Evolutionary conservation across 2,329 filamentous ascomycete species (phyloP).

Genomic region (Tolypocladium album): DNA sequence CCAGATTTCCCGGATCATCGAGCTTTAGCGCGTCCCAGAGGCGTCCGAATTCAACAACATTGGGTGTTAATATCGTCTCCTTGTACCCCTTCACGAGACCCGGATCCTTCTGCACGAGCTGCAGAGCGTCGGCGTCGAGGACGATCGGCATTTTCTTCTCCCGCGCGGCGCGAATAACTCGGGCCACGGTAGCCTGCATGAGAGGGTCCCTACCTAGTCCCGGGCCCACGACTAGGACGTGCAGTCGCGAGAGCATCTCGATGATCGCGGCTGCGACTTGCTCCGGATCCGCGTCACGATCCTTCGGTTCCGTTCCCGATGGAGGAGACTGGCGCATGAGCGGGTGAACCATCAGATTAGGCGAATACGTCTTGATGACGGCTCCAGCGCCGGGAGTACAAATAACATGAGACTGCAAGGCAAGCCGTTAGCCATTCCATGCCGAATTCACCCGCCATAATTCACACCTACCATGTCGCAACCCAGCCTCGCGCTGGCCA

Average conservation of each 20-base stretch:
- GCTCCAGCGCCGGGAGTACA: constrained; percentile 79
- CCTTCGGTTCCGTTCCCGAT: constrained; percentile 14
- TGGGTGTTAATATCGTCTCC: constrained; percentile 83
- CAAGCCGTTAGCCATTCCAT: neutral
- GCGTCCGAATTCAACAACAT: constrained; percentile 83
- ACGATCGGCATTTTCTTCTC: constrained; percentile 67
- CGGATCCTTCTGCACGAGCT: constrained; percentile 64
- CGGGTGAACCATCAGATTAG: constrained; percentile 97
- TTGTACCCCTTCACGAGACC: constrained; percentile 70
- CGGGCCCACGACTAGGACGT: constrained; percentile 87
- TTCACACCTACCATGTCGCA: constrained; percentile 65
- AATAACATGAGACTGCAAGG: constrained; percentile 71
- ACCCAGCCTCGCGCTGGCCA: constrained; percentile 84
- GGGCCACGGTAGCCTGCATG: constrained; percentile 78
- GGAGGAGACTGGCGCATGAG: constrained; percentile 67
- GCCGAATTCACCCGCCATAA: neutral
- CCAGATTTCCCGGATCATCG: constrained; percentile 32
- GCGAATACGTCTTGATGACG: constrained; percentile 96
- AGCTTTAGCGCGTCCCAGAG: constrained; percentile 67
- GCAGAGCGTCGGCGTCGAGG: constrained; percentile 81
- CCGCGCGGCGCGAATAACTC: constrained; percentile 69
- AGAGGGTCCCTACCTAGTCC: constrained; percentile 81
- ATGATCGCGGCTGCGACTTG: constrained; percentile 59
- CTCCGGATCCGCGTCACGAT: constrained; percentile 41
- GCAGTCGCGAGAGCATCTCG: constrained; percentile 72